Percentiles rank a stretch among this genome's conserved stretches.
Evolutionary conservation across 805 yeast species (phyloP).

Genomic region (Ogataea degrootiae): DNA sequence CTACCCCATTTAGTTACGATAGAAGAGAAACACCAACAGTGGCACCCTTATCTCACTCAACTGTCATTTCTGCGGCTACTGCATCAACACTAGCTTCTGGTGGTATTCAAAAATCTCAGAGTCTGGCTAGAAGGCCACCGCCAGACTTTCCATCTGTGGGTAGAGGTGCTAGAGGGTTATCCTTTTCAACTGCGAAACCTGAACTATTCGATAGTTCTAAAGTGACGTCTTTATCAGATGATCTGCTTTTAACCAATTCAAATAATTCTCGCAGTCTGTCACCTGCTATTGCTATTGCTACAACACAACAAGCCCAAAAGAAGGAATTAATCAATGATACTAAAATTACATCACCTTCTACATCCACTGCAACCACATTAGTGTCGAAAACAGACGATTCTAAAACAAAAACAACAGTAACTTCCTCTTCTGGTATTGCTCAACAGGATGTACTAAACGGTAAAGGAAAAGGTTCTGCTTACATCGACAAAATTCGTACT

Average conservation of each 20-base stretch:
- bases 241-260: background rate
- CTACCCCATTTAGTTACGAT: conserved; percentile 27
- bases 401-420: conserved; percentile 8
- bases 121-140: conserved; percentile 33
- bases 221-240: background rate
- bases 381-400: background rate
- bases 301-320: too few relatives aligned
- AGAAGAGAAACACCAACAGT: conserved; percentile 35
- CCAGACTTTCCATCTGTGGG: conserved; percentile 35
- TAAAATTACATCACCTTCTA: background rate
- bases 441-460: background rate
- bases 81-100: too few relatives aligned
- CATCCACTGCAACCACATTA: background rate
- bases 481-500: conserved; percentile 11
- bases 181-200: conserved; percentile 30
- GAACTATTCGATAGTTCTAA: conserved; percentile 21
- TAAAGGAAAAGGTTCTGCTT: conserved; percentile 7
- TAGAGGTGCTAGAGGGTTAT: conserved; percentile 34
- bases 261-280: background rate
- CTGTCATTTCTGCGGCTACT: conserved; percentile 17
- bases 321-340: conserved; percentile 8
- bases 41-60: conserved; percentile 26
- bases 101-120: too few relatives aligned
- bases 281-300: too few relatives aligned
- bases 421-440: background rate